These are phyloP conservation scores for Pleurotus djamor DNA, from an alignment of 768 basidiomycete genomes.

Conservation along the genomic window DNA sequence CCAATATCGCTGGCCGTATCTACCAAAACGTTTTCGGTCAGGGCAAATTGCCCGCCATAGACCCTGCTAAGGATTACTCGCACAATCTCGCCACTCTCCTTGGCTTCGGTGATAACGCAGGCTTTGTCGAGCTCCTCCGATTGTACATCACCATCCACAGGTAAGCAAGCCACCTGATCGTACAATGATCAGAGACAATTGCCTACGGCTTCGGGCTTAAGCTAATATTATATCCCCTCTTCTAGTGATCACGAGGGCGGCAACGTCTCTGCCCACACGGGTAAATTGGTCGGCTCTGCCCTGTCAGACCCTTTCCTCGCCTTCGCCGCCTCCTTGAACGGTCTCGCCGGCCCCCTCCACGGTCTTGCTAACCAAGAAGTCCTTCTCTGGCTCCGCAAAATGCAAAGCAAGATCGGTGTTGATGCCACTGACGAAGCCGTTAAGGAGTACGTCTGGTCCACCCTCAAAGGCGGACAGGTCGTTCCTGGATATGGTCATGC, in stretches of 20 bases:
- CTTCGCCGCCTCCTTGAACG: constrained; percentile 90
- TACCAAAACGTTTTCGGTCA: constrained; percentile 86
- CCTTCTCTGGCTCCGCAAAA: constrained; percentile 89
- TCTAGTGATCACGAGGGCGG: constrained; percentile 94
- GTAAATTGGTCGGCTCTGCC: constrained; percentile 91
- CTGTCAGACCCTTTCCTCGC: constrained; percentile 98
- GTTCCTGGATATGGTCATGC: constrained; percentile 92
- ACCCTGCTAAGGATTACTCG: constrained; percentile 83
- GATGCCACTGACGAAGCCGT: constrained; percentile 84
- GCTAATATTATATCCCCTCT: not conserved
- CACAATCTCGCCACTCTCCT: constrained; percentile 87
- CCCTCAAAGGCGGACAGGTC: constrained; percentile 90
- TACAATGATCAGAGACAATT: not conserved
- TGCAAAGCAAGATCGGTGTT: constrained; percentile 88
- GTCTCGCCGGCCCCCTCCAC: constrained; percentile 96
- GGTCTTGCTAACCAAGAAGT: constrained; percentile 98
- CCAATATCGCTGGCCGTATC: constrained; percentile 93
- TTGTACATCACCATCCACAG: constrained; percentile 98
- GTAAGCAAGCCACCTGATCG: constrained; percentile 21
- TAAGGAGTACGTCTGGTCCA: constrained; percentile 93
- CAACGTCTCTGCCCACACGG: constrained; percentile 95
- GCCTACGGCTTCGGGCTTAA: not conserved
- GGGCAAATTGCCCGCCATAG: constrained; percentile 86
- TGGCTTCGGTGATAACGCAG: constrained; percentile 85
- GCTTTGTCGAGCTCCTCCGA: constrained; percentile 91